Evolutionary conservation across 768 basidiomycete species (phyloP).

Genomic region (Rhodotorula sphaerocarpa): DNA sequence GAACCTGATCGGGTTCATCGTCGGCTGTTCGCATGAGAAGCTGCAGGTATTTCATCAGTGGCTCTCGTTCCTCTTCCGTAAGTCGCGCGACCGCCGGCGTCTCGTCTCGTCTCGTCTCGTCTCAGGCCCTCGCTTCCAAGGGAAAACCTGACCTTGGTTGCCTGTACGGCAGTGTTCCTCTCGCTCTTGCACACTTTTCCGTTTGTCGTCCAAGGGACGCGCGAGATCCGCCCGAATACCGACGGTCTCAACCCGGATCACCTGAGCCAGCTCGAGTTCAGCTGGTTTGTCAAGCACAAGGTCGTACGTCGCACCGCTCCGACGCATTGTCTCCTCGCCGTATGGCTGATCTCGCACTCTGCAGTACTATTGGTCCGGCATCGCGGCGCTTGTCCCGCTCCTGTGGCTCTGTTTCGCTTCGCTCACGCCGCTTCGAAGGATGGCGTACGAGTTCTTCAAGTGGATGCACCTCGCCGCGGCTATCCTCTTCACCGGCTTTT

Average conservation of each 20-base stretch:
- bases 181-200: slow-evolving; percentile 37
- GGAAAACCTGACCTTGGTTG: no score
- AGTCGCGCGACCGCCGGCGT: no score
- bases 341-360: neutral
- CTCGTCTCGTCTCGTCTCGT: no score
- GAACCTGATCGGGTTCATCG: slow-evolving; percentile 37
- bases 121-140: no score
- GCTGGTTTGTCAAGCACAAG: slow-evolving; percentile 32
- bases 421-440: slow-evolving; percentile 27
- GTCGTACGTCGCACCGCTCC: slow-evolving; percentile 1
- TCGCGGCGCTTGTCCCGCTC: slow-evolving; percentile 34
- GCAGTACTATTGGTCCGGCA: slow-evolving; percentile 36
- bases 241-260: slow-evolving; percentile 30
- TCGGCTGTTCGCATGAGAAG: slow-evolving; percentile 42
- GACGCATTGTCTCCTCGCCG: neutral
- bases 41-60: slow-evolving; percentile 38
- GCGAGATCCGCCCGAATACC: slow-evolving; percentile 31
- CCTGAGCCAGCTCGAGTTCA: slow-evolving; percentile 28
- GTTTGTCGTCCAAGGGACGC: slow-evolving; percentile 33
- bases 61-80: slow-evolving; percentile 34
- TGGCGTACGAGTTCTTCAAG: slow-evolving; percentile 38
- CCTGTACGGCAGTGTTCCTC: slow-evolving; percentile 16
- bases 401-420: slow-evolving; percentile 37
- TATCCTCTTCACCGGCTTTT: slow-evolving; percentile 39
- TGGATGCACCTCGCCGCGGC: slow-evolving; percentile 32